These are phyloP conservation scores for Phyllosticta ampelicida DNA, from an alignment of 2,329 filamentous ascomycete genomes.

Conservation along the genomic window DNA sequence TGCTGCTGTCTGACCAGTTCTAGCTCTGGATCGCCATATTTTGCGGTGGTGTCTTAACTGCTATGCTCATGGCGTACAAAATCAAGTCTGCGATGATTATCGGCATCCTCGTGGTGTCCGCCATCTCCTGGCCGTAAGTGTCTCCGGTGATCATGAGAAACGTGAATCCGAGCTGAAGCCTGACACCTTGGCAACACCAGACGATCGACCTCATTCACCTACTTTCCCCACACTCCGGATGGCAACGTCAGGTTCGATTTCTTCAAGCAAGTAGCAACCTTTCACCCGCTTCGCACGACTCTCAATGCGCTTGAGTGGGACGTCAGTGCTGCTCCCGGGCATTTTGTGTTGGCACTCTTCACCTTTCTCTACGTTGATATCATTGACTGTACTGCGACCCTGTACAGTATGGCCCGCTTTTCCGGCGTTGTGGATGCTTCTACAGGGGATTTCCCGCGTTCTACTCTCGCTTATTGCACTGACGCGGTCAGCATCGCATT, in stretches of 20 bases:
- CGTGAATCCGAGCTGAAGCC: not conserved
- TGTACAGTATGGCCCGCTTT: slow-evolving; percentile 84
- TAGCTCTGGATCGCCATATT: slow-evolving; percentile 80
- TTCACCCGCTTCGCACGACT: slow-evolving; percentile 61
- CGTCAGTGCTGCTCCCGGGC: slow-evolving; percentile 50
- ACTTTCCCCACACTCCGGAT: slow-evolving; percentile 59
- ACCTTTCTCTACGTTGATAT: slow-evolving; percentile 92
- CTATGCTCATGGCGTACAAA: slow-evolving; percentile 71
- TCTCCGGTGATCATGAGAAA: not conserved
- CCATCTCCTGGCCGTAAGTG: slow-evolving; percentile 69
- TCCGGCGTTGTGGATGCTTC: slow-evolving; percentile 68
- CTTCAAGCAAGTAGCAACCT: slow-evolving; percentile 74
- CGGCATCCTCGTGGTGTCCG: slow-evolving; percentile 70
- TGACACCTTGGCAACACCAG: slow-evolving; percentile 14
- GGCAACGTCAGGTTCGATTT: slow-evolving; percentile 67
- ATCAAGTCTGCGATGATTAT: slow-evolving; percentile 78
- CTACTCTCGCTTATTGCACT: slow-evolving; percentile 71
- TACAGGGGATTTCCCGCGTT: slow-evolving; percentile 80
- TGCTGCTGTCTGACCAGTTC: not conserved
- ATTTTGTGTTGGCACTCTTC: slow-evolving; percentile 73
- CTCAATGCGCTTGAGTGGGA: slow-evolving; percentile 67
- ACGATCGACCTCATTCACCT: slow-evolving; percentile 61
- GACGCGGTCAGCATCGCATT: slow-evolving; percentile 75
- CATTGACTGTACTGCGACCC: slow-evolving; percentile 73
- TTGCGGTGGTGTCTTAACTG: slow-evolving; percentile 70